phyloP scores from a whole-genome alignment of 116 monocot species.

The Phalaenopsis hybrid region DNA sequence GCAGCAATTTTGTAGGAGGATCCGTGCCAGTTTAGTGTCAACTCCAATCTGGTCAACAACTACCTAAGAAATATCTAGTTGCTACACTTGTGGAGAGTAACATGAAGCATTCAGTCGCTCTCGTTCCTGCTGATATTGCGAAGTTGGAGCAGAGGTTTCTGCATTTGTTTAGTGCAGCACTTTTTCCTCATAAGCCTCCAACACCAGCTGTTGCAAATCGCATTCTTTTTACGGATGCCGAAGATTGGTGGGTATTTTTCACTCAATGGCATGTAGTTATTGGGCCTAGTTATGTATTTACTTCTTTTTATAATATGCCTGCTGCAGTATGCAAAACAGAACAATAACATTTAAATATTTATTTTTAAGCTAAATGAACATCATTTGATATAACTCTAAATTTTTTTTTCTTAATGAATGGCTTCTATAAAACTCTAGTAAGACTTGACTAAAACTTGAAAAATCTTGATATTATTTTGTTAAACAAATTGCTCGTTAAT shows the following conservation, averaged over 20 bases:
- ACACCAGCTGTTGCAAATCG: conserved; percentile 60
- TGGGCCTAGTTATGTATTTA: neutral
- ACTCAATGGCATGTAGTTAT: neutral
- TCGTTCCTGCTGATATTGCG: conserved; percentile 71
- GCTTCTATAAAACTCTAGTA: too few relatives aligned
- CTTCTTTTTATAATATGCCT: neutral
- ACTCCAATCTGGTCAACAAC: conserved; percentile 10
- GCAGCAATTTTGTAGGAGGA: conserved; percentile 13
- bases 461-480: neutral
- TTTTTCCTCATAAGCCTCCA: conserved; percentile 92
- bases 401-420: too few relatives aligned
- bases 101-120: conserved; percentile 64
- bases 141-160: conserved; percentile 57
- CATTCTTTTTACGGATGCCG: conserved; percentile 87
- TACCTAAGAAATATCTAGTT: conserved; percentile 65
- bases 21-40: conserved; percentile 7
- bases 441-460: too few relatives aligned
- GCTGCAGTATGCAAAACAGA: neutral
- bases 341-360: too few relatives aligned
- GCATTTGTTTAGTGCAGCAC: conserved; percentile 55
- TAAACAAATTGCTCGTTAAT: too few relatives aligned
- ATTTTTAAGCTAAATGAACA: too few relatives aligned
- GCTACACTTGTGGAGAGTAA: conserved; percentile 71
- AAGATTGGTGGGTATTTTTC: conserved; percentile 57
- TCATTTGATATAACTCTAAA: too few relatives aligned